Percentiles rank a stretch among this genome's conserved stretches.
Evolutionary conservation across 805 yeast genomes (phyloP).

Genomic region (Candida sakaeoensis): DNA sequence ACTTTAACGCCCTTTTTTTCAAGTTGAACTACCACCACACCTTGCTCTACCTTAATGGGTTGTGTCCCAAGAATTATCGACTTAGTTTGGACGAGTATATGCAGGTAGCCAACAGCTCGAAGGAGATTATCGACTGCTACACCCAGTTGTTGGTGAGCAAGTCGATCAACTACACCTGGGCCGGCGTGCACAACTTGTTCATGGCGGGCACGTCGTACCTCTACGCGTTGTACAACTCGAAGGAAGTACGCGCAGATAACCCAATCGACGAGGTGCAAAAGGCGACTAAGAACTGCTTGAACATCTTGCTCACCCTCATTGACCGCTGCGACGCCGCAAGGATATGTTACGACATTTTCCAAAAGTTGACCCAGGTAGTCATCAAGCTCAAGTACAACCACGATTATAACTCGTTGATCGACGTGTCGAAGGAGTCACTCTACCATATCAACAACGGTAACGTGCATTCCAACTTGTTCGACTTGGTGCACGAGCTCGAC

Average conservation of each 20-base stretch:
- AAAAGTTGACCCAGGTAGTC: conserved; percentile 68
- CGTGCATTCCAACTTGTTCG: conserved; percentile 34
- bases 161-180: conserved; percentile 84
- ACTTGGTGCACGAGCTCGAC: conserved; percentile 23
- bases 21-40: conserved; percentile 76
- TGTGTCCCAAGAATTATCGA: conserved; percentile 64
- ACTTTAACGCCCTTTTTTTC: conserved; percentile 68
- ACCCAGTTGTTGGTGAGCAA: conserved; percentile 51
- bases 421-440: conserved; percentile 19
- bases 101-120: conserved; percentile 59
- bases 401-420: conserved; percentile 10
- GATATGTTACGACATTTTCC: conserved; percentile 68
- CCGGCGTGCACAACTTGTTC: conserved; percentile 82
- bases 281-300: conserved; percentile 53
- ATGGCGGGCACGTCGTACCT: conserved; percentile 86
- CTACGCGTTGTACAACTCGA: conserved; percentile 70
- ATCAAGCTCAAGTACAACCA: conserved; percentile 49
- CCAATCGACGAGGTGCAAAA: conserved; percentile 41
- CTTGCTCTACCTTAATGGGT: conserved; percentile 65
- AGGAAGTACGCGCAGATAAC: conserved; percentile 45
- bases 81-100: conserved; percentile 52
- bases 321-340: conserved; percentile 78
- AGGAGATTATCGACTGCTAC: conserved; percentile 63
- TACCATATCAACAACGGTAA: conserved; percentile 29
- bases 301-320: conserved; percentile 55